A percentile compares a stretch with the other conserved stretches of the same genome.
phyloP scores from a whole-genome alignment of 768 basidiomycete genomes.

The Termitomyces titanicus region DNA sequence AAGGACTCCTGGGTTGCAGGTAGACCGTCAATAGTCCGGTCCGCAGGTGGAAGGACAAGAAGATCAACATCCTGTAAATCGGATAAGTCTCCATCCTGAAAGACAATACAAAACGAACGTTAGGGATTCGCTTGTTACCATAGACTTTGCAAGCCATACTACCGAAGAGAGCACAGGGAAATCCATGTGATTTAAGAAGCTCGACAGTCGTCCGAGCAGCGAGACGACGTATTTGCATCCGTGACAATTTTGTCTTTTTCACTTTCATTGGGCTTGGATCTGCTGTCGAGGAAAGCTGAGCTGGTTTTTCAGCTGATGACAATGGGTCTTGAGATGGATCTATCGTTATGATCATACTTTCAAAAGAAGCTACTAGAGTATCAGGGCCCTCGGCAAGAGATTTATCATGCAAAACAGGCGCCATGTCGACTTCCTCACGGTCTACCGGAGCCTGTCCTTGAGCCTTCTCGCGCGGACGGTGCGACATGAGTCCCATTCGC shows the following conservation, averaged over 20 bases:
- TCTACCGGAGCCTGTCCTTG: neutral
- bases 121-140: slow-evolving; percentile 12
- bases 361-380: neutral
- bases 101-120: neutral
- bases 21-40: neutral
- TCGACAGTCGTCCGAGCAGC: slow-evolving; percentile 10
- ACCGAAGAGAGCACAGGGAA: slow-evolving; percentile 12
- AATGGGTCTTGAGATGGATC: neutral
- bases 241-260: neutral
- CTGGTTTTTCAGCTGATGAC: neutral
- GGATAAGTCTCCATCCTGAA: neutral
- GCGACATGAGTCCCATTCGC: slow-evolving; percentile 8
- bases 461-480: neutral
- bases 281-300: neutral
- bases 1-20: slow-evolving; percentile 11
- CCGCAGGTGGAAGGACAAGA: slow-evolving; percentile 11
- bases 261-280: neutral
- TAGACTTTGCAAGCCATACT: slow-evolving; percentile 17
- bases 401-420: neutral
- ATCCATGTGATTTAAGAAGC: slow-evolving; percentile 8
- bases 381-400: neutral
- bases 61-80: slow-evolving; percentile 13
- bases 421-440: neutral
- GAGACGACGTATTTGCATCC: slow-evolving; percentile 13
- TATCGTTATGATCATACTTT: neutral